Base-by-base conservation (phyloP, 2,329 filamentous ascomycete species). In the Aurifilum marmelostoma region DNA sequence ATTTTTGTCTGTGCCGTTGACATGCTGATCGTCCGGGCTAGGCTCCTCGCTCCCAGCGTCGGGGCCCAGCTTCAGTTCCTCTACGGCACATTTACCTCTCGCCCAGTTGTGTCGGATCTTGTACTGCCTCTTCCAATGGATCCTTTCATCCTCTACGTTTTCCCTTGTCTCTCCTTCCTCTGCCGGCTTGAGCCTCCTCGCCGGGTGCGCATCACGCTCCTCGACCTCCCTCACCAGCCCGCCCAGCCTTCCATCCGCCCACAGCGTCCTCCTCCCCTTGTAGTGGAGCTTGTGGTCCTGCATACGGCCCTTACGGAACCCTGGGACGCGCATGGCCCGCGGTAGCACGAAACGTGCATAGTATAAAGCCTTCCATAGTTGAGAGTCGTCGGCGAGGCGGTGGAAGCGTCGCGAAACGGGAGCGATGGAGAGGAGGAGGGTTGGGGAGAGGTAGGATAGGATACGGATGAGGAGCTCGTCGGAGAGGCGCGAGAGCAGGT, bases 21-120 rank as follows among this genome's bases (percentile, higher is more conserved):
- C 21, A 67, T 71, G 54, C 62, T 71, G n/a, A 9, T 75, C 74
- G 1, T 63, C 60, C 12, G 4, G 6, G 18, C 12, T n/a, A 8
- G 21, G 24, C 12, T 50, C 21, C 12, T 50, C 32, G 3, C 21
- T 61, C 29, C 67, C 64, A 1, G 39, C 12, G 11, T 69, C 67
- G 24, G 69, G 61, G 41, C 75, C 68, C 72, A 81, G 66, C 84
- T 81, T 84, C 39, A 97, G 87, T 78, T 97, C 92, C 47, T 91
- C 89, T 16, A 97, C 88, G 50, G 88, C 91, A 75, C 93, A 97
- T 73, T 88, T 89, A 0, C 95, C 96, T 71, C 86, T 88, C 1
- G 92, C 88, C 96, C 96, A 98, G 80, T 98, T 98, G 77, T 97
- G 92, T 60, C 92, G 87, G 63, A 97, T 83, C 75, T 91, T 93